phyloP scores from a whole-genome alignment of 805 yeast genomes.

The Metschnikowia kofuensis region DNA sequence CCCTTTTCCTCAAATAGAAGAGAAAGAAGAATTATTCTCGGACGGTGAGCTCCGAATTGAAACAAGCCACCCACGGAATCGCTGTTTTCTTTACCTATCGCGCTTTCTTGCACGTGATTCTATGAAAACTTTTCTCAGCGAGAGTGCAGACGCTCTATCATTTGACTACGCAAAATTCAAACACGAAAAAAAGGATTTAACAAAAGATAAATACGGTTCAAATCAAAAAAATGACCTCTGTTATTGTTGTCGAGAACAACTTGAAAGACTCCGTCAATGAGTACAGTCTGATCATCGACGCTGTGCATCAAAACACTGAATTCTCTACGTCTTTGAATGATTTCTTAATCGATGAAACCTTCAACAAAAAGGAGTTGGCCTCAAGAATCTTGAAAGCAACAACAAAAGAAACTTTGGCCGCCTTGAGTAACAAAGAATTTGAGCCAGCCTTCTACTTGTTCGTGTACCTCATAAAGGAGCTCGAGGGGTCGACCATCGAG shows the following conservation, averaged over 20 bases:
- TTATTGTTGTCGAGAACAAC: slow-evolving; percentile 43
- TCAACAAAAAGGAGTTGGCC: slow-evolving; percentile 29
- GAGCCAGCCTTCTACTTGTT: slow-evolving; percentile 45
- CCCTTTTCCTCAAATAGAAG: too few relatives aligned
- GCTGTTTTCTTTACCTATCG: neutral
- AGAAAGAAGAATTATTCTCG: too few relatives aligned
- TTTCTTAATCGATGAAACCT: slow-evolving; percentile 24
- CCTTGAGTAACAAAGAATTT: slow-evolving; percentile 42
- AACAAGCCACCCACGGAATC: too few relatives aligned
- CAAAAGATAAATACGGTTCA: neutral
- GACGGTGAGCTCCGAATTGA: too few relatives aligned
- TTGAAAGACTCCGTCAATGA: slow-evolving; percentile 40
- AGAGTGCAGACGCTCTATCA: slow-evolving; percentile 6
- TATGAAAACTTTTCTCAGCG: slow-evolving; percentile 18
- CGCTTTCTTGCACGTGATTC: slow-evolving; percentile 15
- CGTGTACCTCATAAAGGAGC: slow-evolving; percentile 32
- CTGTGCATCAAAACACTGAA: slow-evolving; percentile 25
- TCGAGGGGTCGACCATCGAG: slow-evolving; percentile 24
- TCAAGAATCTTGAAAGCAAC: slow-evolving; percentile 27
- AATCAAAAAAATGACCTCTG: slow-evolving; percentile 35
- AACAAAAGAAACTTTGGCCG: slow-evolving; percentile 26
- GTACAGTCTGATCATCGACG: slow-evolving; percentile 38
- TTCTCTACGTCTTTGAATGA: slow-evolving; percentile 27
- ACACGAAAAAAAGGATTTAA: slow-evolving; percentile 3
- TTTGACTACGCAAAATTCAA: neutral